Conservation (phyloP, 2,329 filamentous ascomycete species). For the Uncinocarpus reesii region DNA sequence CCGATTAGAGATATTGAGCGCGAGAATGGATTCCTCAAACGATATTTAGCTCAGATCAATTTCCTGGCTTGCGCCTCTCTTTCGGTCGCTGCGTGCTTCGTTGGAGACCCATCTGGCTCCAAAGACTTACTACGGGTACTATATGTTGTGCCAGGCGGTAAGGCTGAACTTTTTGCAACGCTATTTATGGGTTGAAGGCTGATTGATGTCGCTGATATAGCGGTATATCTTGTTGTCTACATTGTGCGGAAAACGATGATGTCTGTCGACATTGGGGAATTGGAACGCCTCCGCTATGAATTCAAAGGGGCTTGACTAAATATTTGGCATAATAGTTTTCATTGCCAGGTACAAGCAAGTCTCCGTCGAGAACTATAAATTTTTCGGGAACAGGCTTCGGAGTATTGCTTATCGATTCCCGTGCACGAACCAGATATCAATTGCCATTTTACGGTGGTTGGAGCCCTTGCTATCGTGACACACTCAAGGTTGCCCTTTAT, state of each 20-base stretch:
- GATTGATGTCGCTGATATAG: constrained; percentile 19
- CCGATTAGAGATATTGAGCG: constrained; percentile 20
- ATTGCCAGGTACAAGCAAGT: too few relatives aligned
- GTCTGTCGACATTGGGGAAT: constrained; percentile 31
- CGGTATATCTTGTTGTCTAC: constrained; percentile 25
- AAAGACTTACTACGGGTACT: constrained; percentile 20
- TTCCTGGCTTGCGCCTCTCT: constrained; percentile 25
- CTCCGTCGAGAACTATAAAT: too few relatives aligned
- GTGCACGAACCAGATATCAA: too few relatives aligned
- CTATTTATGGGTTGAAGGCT: constrained; percentile 4
- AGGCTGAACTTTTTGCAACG: constrained; percentile 14
- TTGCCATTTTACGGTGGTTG: too few relatives aligned
- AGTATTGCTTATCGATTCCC: too few relatives aligned
- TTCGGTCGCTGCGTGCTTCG: constrained; percentile 22
- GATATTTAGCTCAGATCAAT: constrained; percentile 24
- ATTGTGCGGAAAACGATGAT: constrained; percentile 29
- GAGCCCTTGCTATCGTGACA: too few relatives aligned
- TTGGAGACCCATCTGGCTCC: constrained; percentile 16
- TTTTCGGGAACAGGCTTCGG: too few relatives aligned
- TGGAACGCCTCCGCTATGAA: constrained; percentile 33
- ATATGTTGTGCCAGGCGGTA: constrained; percentile 33
- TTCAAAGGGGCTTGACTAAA: constrained; percentile 31
- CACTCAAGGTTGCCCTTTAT: too few relatives aligned
- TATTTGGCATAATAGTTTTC: neutral
- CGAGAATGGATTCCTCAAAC: constrained; percentile 17